Percentiles rank a stretch among this genome's conserved stretches.
These are phyloP conservation scores for Fusarium sp. DNA, from an alignment of 2,329 filamentous ascomycete genomes.

Conservation along the genomic window DNA sequence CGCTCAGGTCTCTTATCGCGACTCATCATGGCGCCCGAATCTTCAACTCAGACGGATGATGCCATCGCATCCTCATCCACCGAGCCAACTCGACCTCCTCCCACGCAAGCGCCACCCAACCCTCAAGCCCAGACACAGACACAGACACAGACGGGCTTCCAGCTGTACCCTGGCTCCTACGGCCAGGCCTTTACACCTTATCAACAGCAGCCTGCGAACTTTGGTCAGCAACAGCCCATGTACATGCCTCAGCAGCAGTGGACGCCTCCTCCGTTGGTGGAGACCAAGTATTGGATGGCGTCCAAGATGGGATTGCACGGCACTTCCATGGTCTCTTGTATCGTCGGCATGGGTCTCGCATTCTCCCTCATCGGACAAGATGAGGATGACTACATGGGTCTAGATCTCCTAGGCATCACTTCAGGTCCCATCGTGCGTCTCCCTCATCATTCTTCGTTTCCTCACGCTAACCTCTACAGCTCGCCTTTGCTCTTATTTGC, in stretches of 20 bases:
- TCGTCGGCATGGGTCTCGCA: slow-evolving; percentile 43
- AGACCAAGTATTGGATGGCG: slow-evolving; percentile 41
- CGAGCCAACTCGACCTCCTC: slow-evolving; percentile 20
- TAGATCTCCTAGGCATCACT: slow-evolving; percentile 21
- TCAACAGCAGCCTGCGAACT: slow-evolving; percentile 24
- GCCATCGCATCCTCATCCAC: slow-evolving; percentile 13
- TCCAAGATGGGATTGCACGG: slow-evolving; percentile 47
- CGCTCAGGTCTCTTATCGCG: not conserved
- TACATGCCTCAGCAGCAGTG: slow-evolving; percentile 20
- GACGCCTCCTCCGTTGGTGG: slow-evolving; percentile 21
- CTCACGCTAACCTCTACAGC: slow-evolving; percentile 41
- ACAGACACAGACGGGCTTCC: slow-evolving; percentile 20
- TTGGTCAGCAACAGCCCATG: slow-evolving; percentile 10
- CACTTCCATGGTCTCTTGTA: slow-evolving; percentile 39
- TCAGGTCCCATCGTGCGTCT: slow-evolving; percentile 33
- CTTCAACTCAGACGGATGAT: slow-evolving; percentile 36
- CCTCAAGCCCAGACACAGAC: slow-evolving; percentile 16
- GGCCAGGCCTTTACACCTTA: slow-evolving; percentile 41
- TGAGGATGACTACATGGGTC: slow-evolving; percentile 7
- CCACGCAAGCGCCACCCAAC: slow-evolving; percentile 22
- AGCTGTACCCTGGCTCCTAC: slow-evolving; percentile 40
- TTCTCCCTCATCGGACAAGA: slow-evolving; percentile 34
- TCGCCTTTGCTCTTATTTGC: slow-evolving; percentile 50
- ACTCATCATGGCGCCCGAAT: slow-evolving; percentile 38
- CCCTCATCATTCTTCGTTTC: not conserved